Conservation (phyloP, 1,284 basidiomycete genomes). For the Vanrija sp. region DNA sequence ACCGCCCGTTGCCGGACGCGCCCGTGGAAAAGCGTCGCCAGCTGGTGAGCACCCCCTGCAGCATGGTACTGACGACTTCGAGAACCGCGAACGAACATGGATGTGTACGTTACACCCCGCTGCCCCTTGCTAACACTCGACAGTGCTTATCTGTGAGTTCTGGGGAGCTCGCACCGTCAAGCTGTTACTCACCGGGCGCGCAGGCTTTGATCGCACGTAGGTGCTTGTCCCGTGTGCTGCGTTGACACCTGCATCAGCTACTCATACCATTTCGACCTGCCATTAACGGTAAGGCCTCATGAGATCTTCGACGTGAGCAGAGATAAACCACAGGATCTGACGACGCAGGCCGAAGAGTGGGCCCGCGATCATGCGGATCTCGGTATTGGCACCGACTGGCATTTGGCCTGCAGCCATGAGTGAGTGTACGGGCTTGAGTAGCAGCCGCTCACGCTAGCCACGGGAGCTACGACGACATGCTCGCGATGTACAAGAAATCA, state of each 20-base stretch:
- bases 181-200: no score
- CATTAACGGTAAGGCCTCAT: neutral
- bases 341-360: neutral
- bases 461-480: no score
- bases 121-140: no score
- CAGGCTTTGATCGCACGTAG: no score
- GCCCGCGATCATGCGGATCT: slow-evolving; percentile 2
- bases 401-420: slow-evolving; percentile 5
- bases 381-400: slow-evolving; percentile 1
- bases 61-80: neutral
- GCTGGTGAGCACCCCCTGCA: neutral
- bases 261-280: neutral
- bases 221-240: no score
- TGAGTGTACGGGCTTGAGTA: neutral
- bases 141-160: no score
- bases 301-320: slow-evolving; percentile 1
- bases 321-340: no score
- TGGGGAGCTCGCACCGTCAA: no score
- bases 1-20: neutral
- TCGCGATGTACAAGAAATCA: no score
- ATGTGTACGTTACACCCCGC: no score
- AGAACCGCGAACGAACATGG: slow-evolving; percentile 3
- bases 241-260: neutral
- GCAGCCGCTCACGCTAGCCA: no score
- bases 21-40: neutral